Evolutionary conservation across 2,329 filamentous ascomycete genomes (phyloP).

Genomic region (Cordyceps militaris): DNA sequence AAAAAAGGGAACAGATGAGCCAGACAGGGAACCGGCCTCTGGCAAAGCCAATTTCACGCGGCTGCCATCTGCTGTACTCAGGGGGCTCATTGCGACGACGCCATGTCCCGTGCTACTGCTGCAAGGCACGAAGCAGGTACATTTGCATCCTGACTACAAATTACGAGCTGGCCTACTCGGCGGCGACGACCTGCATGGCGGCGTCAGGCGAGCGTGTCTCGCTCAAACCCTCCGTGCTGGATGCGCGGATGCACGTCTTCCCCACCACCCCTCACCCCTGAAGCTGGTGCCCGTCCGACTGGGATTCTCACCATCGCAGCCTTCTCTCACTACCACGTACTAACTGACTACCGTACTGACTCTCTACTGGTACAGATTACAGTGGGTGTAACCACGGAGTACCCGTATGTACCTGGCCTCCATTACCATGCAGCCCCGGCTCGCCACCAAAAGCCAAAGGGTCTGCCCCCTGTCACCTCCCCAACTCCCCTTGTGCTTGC

Average conservation of each 20-base stretch:
- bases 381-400: too few species aligned
- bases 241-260: not conserved
- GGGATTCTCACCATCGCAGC: not conserved
- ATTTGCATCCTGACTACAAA: too few species aligned
- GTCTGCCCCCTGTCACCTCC: conserved; percentile 1
- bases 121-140: too few species aligned
- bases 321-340: not conserved
- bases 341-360: not conserved
- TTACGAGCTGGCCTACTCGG: too few species aligned
- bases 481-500: not conserved
- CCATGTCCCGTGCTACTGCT: too few species aligned
- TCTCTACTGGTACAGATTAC: not conserved
- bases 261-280: conserved; percentile 6
- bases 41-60: not conserved
- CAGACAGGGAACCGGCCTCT: not conserved
- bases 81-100: too few species aligned
- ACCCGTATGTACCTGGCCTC: too few species aligned
- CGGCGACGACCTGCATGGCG: too few species aligned
- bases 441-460: not conserved
- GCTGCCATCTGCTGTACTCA: not conserved
- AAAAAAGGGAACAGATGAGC: not conserved
- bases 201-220: too few species aligned
- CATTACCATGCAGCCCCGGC: not conserved
- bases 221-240: too few species aligned
- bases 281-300: conserved; percentile 8